phyloP scores from a whole-genome alignment of 129 eudicot species.

The Glebionis coronaria region DNA sequence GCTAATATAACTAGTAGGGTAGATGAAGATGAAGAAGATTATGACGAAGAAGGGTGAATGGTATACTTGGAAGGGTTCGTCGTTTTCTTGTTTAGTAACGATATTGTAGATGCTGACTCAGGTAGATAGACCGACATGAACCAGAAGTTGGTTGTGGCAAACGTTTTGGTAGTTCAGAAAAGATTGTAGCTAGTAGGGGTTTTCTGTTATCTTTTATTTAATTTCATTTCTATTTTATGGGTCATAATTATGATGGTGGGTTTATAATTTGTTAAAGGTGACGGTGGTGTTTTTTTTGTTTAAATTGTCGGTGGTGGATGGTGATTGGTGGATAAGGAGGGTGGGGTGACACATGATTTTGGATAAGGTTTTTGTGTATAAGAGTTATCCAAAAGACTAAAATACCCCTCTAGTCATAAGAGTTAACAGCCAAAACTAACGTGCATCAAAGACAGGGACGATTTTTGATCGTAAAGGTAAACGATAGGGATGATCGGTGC shows the following conservation, averaged over 20 bases:
- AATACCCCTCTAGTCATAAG: no score
- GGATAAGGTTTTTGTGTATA: no score
- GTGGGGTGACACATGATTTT: no score
- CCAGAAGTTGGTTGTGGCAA: slow-evolving; percentile 10
- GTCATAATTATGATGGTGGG: slow-evolving; percentile 13
- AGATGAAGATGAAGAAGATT: slow-evolving; percentile 65
- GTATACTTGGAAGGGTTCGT: background rate
- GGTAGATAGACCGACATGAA: slow-evolving; percentile 15
- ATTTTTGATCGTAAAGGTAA: no score
- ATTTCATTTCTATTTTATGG: background rate
- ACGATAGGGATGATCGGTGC: no score
- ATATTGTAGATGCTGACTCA: slow-evolving; percentile 31
- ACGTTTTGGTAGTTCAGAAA: slow-evolving; percentile 7
- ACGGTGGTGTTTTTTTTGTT: no score
- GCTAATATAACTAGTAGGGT: slow-evolving; percentile 36
- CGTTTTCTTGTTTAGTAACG: slow-evolving; percentile 12
- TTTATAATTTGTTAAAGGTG: no score
- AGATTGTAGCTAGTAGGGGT: background rate
- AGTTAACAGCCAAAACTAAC: no score
- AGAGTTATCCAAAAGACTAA: no score
- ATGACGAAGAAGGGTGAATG: slow-evolving; percentile 51
- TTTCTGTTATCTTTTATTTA: background rate
- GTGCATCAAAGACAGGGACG: no score
- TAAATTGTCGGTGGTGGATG: no score
- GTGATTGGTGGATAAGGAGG: no score